Conservation (phyloP, 2,329 filamentous ascomycete genomes). For the Sporothrix sp. region DNA sequence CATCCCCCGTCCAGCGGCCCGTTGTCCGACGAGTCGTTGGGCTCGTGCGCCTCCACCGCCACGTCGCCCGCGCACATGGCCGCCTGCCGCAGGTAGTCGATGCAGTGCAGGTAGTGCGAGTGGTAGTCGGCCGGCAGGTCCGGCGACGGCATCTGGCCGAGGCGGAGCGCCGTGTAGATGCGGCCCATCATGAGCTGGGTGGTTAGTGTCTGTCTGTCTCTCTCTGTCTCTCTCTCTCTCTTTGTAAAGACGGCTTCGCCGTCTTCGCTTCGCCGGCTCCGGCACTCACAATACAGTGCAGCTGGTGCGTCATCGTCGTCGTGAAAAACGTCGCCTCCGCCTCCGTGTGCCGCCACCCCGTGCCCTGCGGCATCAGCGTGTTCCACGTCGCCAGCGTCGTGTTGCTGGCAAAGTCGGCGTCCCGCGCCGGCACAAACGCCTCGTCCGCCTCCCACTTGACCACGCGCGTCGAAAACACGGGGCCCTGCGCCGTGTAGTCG, state of each 20-base stretch:
- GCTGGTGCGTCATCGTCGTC: constrained; percentile 32
- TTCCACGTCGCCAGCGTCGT: constrained; percentile 30
- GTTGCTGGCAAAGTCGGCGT: constrained; percentile 30
- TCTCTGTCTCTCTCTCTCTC: too few species aligned
- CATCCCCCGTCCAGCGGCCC: constrained; percentile 30
- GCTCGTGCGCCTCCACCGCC: constrained; percentile 28
- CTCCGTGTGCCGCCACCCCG: constrained; percentile 27
- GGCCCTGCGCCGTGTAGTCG: constrained; percentile 29
- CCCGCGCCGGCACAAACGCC: constrained; percentile 30
- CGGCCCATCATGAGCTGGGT: constrained; percentile 27
- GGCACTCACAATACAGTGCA: constrained; percentile 30
- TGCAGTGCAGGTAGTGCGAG: constrained; percentile 32
- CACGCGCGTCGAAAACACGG: constrained; percentile 28
- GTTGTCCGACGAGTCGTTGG: constrained; percentile 30
- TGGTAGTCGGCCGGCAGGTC: constrained; percentile 23
- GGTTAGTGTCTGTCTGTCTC: too few species aligned
- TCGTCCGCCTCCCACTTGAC: constrained; percentile 30
- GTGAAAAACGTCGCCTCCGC: constrained; percentile 30
- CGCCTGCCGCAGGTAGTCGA: constrained; percentile 32
- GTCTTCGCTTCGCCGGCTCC: not conserved
- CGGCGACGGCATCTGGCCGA: constrained; percentile 10
- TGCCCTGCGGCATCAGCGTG: constrained; percentile 30
- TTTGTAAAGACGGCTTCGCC: too few species aligned
- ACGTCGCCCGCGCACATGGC: constrained; percentile 31
- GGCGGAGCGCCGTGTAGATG: constrained; percentile 23